These are phyloP conservation scores for Mucor saturninus DNA, from an alignment of 371 early-diverging fungal species.

Conservation along the genomic window DNA sequence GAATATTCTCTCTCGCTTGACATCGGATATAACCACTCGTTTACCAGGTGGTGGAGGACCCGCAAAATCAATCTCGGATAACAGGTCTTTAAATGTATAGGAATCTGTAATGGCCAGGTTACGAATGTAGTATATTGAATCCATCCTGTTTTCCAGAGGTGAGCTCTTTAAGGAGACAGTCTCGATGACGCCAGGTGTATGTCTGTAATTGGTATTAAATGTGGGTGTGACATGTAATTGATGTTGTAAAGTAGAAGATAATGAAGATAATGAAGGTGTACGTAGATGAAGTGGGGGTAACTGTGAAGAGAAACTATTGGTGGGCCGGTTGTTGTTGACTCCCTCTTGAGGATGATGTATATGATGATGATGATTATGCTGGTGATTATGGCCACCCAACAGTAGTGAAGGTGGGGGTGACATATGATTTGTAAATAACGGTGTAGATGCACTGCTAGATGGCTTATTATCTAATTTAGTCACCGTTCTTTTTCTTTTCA, in stretches of 20 bases:
- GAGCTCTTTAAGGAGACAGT: slow-evolving; percentile 48
- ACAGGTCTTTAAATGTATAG: slow-evolving; percentile 52
- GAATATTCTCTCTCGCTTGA: slow-evolving; percentile 38
- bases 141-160: not conserved
- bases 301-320: slow-evolving; percentile 23
- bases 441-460: slow-evolving; percentile 42
- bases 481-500: slow-evolving; percentile 37
- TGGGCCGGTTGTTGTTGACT: slow-evolving; percentile 12
- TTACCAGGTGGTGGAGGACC: slow-evolving; percentile 54
- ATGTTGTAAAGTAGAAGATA: slow-evolving; percentile 19
- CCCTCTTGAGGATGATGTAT: too few species aligned
- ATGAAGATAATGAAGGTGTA: slow-evolving; percentile 13
- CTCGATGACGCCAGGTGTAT: slow-evolving; percentile 31
- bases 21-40: slow-evolving; percentile 48
- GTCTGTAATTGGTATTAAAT: slow-evolving; percentile 8
- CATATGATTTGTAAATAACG: slow-evolving; percentile 17
- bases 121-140: slow-evolving; percentile 41
- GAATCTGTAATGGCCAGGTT: slow-evolving; percentile 56
- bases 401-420: slow-evolving; percentile 1
- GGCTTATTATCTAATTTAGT: slow-evolving; percentile 18
- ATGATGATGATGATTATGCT: slow-evolving; percentile 6
- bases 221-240: slow-evolving; percentile 18
- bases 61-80: slow-evolving; percentile 49
- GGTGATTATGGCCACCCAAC: slow-evolving; percentile 23
- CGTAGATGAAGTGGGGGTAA: slow-evolving; percentile 28